Conservation (phyloP, 1,284 basidiomycete species). For the Erythrobasidium hasegawianum region DNA sequence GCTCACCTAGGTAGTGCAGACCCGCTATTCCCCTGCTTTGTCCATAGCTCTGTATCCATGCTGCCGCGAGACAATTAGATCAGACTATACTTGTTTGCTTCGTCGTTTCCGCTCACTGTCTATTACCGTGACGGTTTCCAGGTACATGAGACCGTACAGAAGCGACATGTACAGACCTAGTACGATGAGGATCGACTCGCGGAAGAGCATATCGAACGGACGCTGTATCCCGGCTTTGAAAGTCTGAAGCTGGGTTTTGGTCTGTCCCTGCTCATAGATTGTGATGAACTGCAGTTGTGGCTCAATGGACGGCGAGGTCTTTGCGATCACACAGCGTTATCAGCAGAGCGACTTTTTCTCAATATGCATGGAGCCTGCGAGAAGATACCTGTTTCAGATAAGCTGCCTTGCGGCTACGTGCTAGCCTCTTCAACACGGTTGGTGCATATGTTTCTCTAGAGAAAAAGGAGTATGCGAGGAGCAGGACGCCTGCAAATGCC, state of each 20-base stretch:
- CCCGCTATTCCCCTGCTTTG: no score
- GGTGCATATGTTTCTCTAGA: no score
- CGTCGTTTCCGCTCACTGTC: constrained; percentile 58
- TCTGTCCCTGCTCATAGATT: constrained; percentile 36
- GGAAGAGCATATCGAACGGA: constrained; percentile 54
- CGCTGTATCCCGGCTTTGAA: constrained; percentile 51
- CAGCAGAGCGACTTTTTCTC: constrained; percentile 49
- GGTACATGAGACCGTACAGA: constrained; percentile 55
- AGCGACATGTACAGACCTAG: constrained; percentile 57
- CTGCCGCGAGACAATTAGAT: no score
- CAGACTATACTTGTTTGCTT: constrained; percentile 56
- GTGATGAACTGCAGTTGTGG: constrained; percentile 43
- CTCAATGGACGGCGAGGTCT: constrained; percentile 53
- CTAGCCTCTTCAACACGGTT: no score
- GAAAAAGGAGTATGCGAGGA: no score
- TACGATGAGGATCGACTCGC: constrained; percentile 55
- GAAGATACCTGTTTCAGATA: background rate
- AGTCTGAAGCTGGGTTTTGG: constrained; percentile 42
- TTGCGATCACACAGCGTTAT: constrained; percentile 47
- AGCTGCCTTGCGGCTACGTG: constrained; percentile 54
- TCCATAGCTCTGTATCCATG: constrained; percentile 66
- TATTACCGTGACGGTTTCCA: constrained; percentile 62
- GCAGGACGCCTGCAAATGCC: no score
- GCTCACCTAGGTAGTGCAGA: no score
- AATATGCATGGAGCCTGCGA: constrained; percentile 10